Conservation (phyloP, 2,329 filamentous ascomycete genomes). For the Drechslerella stenobrocha region DNA sequence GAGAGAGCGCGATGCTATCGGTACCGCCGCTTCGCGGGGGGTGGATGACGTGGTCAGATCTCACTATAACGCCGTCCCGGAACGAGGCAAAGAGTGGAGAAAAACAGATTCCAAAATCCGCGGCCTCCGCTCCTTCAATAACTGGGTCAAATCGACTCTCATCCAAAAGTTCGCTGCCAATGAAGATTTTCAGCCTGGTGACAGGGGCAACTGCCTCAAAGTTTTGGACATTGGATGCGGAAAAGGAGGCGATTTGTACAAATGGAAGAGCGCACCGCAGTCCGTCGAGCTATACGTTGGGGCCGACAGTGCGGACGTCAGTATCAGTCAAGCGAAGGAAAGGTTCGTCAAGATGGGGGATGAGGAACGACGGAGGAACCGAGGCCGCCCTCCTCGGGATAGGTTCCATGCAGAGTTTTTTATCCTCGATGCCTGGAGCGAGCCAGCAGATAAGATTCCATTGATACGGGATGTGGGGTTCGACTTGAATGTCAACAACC, state of each 20-base stretch:
- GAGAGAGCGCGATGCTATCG: constrained; percentile 35
- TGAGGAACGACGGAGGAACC: constrained; percentile 61
- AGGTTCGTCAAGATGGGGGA: constrained; percentile 73
- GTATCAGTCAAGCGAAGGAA: constrained; percentile 84
- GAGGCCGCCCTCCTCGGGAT: constrained; percentile 61
- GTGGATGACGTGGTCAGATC: constrained; percentile 85
- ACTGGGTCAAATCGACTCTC: constrained; percentile 97
- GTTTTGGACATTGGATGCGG: constrained; percentile 95
- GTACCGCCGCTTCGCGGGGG: constrained; percentile 58
- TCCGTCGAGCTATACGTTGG: constrained; percentile 91
- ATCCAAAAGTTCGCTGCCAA: constrained; percentile 94
- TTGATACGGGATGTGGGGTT: constrained; percentile 87
- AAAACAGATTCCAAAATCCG: constrained; percentile 94
- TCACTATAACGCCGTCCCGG: constrained; percentile 94
- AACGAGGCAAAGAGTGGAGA: constrained; percentile 91
- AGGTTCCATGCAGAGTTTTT: constrained; percentile 82
- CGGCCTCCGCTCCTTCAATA: constrained; percentile 91
- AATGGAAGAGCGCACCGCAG: constrained; percentile 95
- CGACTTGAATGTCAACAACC: constrained; percentile 66
- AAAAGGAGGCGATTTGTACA: constrained; percentile 91
- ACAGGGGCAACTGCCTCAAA: constrained; percentile 65
- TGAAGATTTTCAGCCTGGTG: constrained; percentile 64
- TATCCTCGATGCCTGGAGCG: constrained; percentile 88
- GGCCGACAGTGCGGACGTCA: constrained; percentile 87
- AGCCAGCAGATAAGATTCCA: constrained; percentile 76